A percentile compares a stretch with the other conserved stretches of the same genome.
Evolutionary conservation across 805 yeast genomes (phyloP).

Genomic region (Nakazawaea ishiwadae): DNA sequence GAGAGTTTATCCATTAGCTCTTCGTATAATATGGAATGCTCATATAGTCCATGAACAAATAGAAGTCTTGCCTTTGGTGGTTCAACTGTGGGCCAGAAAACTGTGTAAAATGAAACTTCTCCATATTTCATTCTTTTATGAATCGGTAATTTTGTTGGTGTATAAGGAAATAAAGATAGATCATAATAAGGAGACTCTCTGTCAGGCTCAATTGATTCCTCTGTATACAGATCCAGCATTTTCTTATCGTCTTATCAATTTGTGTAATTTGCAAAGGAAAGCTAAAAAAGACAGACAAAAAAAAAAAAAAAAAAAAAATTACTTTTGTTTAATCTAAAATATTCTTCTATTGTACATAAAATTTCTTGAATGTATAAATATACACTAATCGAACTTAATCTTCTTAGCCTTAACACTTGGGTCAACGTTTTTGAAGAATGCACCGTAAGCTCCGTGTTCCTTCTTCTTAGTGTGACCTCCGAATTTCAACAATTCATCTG

Average conservation of each 20-base stretch:
- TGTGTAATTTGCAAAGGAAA: no score
- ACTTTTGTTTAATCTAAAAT: neutral
- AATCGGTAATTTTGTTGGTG: neutral
- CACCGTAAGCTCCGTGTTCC: conserved; percentile 97
- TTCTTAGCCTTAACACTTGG: conserved; percentile 80
- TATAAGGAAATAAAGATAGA: conserved; percentile 7
- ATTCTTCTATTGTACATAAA: neutral
- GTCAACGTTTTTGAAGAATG: conserved; percentile 92
- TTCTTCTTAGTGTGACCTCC: conserved; percentile 98
- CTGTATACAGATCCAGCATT: neutral
- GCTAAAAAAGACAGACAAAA: no score
- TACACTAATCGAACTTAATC: conserved; percentile 66
- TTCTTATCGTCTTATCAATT: no score
- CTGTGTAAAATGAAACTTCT: conserved; percentile 10
- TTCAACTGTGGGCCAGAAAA: conserved; percentile 2
- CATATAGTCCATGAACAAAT: conserved; percentile 71
- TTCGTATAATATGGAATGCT: conserved; percentile 45
- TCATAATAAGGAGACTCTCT: conserved; percentile 7
- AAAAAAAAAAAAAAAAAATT: neutral
- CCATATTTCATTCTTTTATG: conserved; percentile 4
- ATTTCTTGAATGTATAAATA: neutral
- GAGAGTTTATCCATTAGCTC: conserved; percentile 51
- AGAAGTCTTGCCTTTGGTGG: conserved; percentile 48
- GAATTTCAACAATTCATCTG: conserved; percentile 88
- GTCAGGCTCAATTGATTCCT: neutral